A percentile compares a stretch with the other conserved stretches of the same genome.
These are phyloP conservation scores for Pseudogymnoascus sp. DNA, from an alignment of 2,329 filamentous ascomycete genomes.

Conservation along the genomic window DNA sequence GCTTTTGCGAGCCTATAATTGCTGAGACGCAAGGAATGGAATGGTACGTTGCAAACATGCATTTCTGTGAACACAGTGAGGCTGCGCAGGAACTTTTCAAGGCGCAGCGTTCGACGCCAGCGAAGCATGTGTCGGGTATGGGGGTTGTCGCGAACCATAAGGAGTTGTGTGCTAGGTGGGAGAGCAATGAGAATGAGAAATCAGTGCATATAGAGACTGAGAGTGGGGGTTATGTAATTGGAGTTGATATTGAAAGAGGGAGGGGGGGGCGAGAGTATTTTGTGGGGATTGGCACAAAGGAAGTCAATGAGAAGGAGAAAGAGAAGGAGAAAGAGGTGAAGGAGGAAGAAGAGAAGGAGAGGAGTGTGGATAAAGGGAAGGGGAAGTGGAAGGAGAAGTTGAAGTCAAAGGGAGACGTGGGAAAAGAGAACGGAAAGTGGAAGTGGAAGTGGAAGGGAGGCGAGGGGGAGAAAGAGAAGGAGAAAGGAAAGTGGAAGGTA, in stretches of 20 bases:
- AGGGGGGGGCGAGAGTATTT: background rate
- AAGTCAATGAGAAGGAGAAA: background rate
- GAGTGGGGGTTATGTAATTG: background rate
- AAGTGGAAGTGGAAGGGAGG: background rate
- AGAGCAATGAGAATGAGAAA: background rate
- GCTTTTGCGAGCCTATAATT: background rate
- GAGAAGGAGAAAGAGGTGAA: background rate
- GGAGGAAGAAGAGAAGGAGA: background rate
- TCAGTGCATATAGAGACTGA: background rate
- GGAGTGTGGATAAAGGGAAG: background rate
- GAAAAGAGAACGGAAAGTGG: background rate
- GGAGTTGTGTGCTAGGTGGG: background rate
- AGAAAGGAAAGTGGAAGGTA: background rate
- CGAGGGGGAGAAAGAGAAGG: background rate
- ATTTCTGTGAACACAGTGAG: background rate
- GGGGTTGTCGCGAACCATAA: background rate
- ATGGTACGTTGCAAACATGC: slow-evolving; percentile 4
- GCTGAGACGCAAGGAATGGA: background rate
- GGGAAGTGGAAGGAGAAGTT: background rate
- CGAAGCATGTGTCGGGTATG: background rate
- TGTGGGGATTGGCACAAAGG: background rate
- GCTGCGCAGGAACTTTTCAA: background rate
- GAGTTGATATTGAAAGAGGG: background rate
- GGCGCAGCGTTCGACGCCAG: background rate
- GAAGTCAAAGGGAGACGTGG: background rate